Conservation (phyloP, 441 rosid species). For the Populus hybrid region DNA sequence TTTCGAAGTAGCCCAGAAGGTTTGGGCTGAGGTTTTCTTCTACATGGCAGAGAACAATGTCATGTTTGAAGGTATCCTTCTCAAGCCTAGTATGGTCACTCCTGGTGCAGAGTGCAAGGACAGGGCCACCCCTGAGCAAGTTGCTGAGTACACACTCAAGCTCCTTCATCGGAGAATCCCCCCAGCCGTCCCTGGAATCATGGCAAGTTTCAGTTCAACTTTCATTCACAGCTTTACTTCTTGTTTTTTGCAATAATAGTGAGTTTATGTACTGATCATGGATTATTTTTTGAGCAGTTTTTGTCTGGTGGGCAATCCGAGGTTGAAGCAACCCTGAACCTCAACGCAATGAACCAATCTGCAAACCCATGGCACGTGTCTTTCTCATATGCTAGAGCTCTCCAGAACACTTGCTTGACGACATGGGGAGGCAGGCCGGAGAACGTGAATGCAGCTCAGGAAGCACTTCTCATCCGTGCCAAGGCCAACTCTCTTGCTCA, state of each 20-base stretch:
- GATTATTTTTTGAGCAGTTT: constrained; percentile 43
- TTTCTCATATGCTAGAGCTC: constrained; percentile 88
- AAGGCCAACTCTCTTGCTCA: constrained; percentile 85
- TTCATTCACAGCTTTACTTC: not conserved
- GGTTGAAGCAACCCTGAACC: constrained; percentile 86
- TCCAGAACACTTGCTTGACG: constrained; percentile 92
- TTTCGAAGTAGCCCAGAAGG: constrained; percentile 77
- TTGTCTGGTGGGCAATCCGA: constrained; percentile 96
- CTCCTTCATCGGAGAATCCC: constrained; percentile 72
- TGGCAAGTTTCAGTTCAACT: constrained; percentile 45
- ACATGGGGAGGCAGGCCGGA: constrained; percentile 88
- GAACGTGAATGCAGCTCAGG: constrained; percentile 84
- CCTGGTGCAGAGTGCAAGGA: constrained; percentile 92
- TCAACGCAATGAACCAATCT: constrained; percentile 91
- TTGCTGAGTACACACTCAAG: constrained; percentile 26
- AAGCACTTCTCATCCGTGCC: constrained; percentile 61
- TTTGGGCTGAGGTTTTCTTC: constrained; percentile 95
- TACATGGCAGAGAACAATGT: constrained; percentile 89
- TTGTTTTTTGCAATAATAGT: not conserved
- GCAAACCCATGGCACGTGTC: constrained; percentile 93
- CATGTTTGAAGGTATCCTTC: constrained; percentile 85
- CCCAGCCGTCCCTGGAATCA: constrained; percentile 85
- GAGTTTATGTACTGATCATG: not conserved
- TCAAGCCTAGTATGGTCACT: constrained; percentile 97
- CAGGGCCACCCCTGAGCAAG: constrained; percentile 67